phyloP scores from a whole-genome alignment of 768 basidiomycete species.

The Mycena olivaceomarginata region DNA sequence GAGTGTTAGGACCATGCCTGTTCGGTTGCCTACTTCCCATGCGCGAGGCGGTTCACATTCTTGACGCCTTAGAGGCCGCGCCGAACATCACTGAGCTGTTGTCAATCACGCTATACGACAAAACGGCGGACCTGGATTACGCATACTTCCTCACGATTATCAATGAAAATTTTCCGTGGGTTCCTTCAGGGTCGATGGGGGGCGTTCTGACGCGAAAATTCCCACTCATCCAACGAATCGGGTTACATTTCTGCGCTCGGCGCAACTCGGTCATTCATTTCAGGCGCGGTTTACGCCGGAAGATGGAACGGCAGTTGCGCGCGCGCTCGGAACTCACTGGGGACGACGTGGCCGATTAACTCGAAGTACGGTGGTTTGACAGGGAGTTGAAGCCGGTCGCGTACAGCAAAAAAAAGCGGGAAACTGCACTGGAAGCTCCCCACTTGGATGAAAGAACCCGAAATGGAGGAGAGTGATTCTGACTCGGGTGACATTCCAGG shows the following conservation, averaged over 20 bases:
- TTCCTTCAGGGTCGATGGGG: background rate
- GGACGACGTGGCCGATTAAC: background rate
- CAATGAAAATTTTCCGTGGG: slow-evolving; percentile 1
- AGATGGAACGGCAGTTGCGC: slow-evolving; percentile 17
- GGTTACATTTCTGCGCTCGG: slow-evolving; percentile 6
- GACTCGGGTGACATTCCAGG: too few relatives aligned
- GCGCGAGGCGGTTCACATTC: too few relatives aligned
- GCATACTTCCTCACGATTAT: background rate
- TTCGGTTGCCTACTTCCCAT: too few relatives aligned
- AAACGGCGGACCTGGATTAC: too few relatives aligned
- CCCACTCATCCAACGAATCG: background rate
- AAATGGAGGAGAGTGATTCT: too few relatives aligned
- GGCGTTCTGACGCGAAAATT: slow-evolving; percentile 1
- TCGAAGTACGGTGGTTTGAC: slow-evolving; percentile 12
- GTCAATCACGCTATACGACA: too few relatives aligned
- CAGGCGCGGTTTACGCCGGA: slow-evolving; percentile 17
- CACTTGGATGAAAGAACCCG: background rate
- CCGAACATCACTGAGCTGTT: too few relatives aligned
- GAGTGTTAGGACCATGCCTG: too few relatives aligned
- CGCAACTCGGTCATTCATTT: slow-evolving; percentile 13
- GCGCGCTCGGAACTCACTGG: slow-evolving; percentile 1
- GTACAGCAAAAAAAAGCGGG: slow-evolving; percentile 18
- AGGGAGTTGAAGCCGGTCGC: background rate
- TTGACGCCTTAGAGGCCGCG: too few relatives aligned
- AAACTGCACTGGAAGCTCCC: slow-evolving; percentile 14